Evolutionary conservation across 371 early-diverging fungal species (phyloP), one percentile per base, ranked within the genome.

Genomic region (Syncephalastrum racemosum): DNA sequence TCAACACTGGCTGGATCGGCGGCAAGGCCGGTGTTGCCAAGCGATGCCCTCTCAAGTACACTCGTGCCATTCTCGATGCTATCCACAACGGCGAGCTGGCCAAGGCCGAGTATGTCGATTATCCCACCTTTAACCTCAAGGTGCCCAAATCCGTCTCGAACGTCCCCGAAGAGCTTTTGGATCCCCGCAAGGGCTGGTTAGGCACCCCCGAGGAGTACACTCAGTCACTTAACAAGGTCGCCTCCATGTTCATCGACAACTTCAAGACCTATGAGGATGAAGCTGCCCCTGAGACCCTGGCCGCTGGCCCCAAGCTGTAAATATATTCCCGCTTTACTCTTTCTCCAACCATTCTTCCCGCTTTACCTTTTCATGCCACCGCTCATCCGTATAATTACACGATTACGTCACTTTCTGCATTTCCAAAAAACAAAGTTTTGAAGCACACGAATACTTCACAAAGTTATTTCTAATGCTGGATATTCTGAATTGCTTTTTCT

Each of bases 1-100:
- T 97, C 81, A 97, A 97, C 88, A 97, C 97, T 16, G 97, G 97
- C 51, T 97, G 97, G 96, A 90, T 81, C 70, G 95, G 96, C 67
- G 96, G 95, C 51, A 83, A 85, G 24, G 94, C 91, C 70, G 93
- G 93, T 55, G 73, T 78, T 18, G 96, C 94, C 56, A 85, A 89
- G 77, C 91, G 97, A 43, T 92, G 94, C 64, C 75, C 94, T 23
- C 87, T 97, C 62, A 94, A 92, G 79, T 93, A 95, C 83, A 90
- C 95, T 40, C 91, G 97, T 49, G 95, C 94, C 52, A 95, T 97
- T 69, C 90, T 97, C 59, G 96, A 97, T 75, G 90, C 97, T 46
- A 95, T 98, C 73, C 96, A 96, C 84, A 85, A 75, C 46, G 96
- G 96, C 52, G 92, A 91, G 68, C 82, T 96, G 47, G 84, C 87